Base-by-base conservation (phyloP, 2,329 filamentous ascomycete genomes). In the Chrysoporthe puriensis region DNA sequence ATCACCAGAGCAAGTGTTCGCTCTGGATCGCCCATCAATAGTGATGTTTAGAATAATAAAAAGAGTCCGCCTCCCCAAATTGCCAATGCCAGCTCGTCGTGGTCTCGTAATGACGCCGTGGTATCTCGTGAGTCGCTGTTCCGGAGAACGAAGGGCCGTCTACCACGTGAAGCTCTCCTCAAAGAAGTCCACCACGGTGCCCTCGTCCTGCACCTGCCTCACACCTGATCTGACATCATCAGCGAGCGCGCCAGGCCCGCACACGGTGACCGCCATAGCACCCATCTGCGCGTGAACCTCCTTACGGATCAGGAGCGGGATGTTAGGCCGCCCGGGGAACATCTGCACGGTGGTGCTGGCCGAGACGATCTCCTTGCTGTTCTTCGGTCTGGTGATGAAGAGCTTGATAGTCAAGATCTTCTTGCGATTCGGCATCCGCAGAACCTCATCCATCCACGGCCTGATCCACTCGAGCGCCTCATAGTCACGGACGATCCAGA, bases 381-480 rank as follows among this genome's bases (percentile, higher is more conserved):
- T 92, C 73, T 92, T 90, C 0, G 95, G 95, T 64, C 93, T 86
- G 5, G 96, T 98, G 72, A 98, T 90, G 80, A 97, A 98, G 60
- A 98, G 87, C 73, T 95, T 88, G 74, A 98, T 92, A 73, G 89
- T 90, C 57, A 99, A 86, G 42, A 97, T 85, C 62, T 97, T 93
- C 68, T 92, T 88, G 64, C 94, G 90, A 73, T 89, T 87, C 14
- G 93, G 91, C 85, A 97, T 90, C 66, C 86, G 86, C 43, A 98
- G 84, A 64, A 98, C 80, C 66, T 83, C 79, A 72, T 91, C 87
- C 86, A 91, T 90, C 90, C 92, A 98, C 5, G 93, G 92, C 8
- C 93, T 88, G 68, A 97, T 92, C 95, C 96, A 98, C 78, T 97
- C 93, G 8, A 98, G 86, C 66, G 95, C 90, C 74, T 97, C 91